Evolutionary conservation across 148 eudicot species (phyloP).

Genomic region (Agrostemma githago): DNA sequence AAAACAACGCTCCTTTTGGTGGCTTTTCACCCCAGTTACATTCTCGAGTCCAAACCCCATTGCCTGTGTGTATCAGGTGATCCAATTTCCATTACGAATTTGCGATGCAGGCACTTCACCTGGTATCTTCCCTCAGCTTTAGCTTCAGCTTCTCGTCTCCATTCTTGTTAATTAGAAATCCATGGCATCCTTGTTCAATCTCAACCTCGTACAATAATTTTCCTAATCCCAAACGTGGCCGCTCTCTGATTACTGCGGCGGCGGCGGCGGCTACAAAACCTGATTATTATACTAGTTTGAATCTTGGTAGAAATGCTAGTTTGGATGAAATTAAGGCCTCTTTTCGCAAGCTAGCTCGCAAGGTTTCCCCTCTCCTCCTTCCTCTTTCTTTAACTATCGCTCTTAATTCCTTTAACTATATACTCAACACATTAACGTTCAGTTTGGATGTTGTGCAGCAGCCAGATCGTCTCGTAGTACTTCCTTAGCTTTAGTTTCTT

Average conservation of each 20-base stretch:
- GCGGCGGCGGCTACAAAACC: conserved; percentile 29
- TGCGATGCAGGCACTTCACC: conserved; percentile 13
- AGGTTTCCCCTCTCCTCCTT: conserved; percentile 34
- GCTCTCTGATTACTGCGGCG: conserved; percentile 14
- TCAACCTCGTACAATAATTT: not conserved
- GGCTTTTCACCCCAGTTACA: too few relatives aligned
- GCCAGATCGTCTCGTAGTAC: too few relatives aligned
- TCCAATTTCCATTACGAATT: too few relatives aligned
- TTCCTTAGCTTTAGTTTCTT: not conserved
- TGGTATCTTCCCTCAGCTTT: not conserved
- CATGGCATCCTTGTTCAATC: conserved; percentile 7
- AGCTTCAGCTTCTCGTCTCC: not conserved
- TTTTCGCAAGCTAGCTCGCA: conserved; percentile 79
- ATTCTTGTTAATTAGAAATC: not conserved
- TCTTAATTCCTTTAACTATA: too few relatives aligned
- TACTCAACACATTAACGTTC: not conserved
- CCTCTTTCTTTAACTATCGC: too few relatives aligned
- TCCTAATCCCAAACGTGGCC: conserved; percentile 7
- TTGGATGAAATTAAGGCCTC: conserved; percentile 69
- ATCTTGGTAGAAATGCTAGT: conserved; percentile 52
- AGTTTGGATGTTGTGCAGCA: not conserved
- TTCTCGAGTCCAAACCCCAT: too few relatives aligned
- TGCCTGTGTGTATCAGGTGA: too few relatives aligned
- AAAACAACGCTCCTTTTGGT: too few relatives aligned
- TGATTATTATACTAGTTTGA: conserved; percentile 58